Evolutionary conservation across 768 basidiomycete genomes (phyloP).

Genomic region (Pisolithus microcarpus): DNA sequence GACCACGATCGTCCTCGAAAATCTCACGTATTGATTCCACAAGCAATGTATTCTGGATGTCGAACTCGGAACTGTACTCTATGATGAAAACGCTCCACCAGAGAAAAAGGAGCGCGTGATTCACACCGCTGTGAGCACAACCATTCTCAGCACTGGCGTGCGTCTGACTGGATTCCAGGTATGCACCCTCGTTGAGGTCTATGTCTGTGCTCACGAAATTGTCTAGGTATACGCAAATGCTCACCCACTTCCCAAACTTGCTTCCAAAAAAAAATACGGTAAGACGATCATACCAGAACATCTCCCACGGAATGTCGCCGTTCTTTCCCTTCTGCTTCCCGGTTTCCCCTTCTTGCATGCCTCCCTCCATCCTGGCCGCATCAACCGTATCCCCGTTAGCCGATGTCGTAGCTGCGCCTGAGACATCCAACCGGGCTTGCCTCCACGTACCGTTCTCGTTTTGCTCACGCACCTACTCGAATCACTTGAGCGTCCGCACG

Average conservation of each 20-base stretch:
- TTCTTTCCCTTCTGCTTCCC: slow-evolving; percentile 60
- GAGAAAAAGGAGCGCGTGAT: too few relatives aligned
- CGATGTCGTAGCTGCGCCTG: slow-evolving; percentile 2
- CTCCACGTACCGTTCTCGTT: slow-evolving; percentile 27
- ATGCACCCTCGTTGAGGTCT: too few relatives aligned
- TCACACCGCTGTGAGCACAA: too few relatives aligned
- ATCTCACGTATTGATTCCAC: slow-evolving; percentile 62
- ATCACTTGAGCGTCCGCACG: slow-evolving; percentile 39
- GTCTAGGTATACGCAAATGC: slow-evolving; percentile 65
- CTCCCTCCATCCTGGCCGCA: slow-evolving; percentile 4
- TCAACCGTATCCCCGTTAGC: slow-evolving; percentile 34
- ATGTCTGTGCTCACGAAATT: neutral
- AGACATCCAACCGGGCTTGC: slow-evolving; percentile 41
- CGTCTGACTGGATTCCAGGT: slow-evolving; percentile 29
- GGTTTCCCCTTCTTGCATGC: slow-evolving; percentile 6
- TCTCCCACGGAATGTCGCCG: slow-evolving; percentile 63
- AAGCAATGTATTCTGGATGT: slow-evolving; percentile 59
- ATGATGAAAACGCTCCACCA: slow-evolving; percentile 52
- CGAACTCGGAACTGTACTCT: slow-evolving; percentile 76
- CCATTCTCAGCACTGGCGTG: too few relatives aligned
- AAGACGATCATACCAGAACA: slow-evolving; percentile 62
- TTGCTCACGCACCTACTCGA: slow-evolving; percentile 27
- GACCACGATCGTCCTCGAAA: slow-evolving; percentile 83
- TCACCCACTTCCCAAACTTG: slow-evolving; percentile 48
- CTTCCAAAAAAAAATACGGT: slow-evolving; percentile 68